Base-by-base conservation (phyloP, 2,329 filamentous ascomycete genomes). In the Pseudogymnoascus sp. region DNA sequence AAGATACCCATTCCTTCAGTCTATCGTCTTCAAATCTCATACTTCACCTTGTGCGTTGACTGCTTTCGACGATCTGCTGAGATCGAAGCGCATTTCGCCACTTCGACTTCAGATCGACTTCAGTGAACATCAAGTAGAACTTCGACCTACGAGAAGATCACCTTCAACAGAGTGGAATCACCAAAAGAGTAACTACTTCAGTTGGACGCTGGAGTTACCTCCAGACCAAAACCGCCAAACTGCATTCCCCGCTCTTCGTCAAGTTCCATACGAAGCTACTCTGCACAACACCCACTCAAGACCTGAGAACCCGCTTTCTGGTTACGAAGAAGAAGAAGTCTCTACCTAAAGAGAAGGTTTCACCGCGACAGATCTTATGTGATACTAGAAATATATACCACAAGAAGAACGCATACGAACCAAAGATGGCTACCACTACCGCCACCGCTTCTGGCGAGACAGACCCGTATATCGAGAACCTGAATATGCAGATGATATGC, bases 401-500 rank as follows among this genome's bases (percentile, higher is more conserved):
- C 56, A 67, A 77, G 60, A 77, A 74, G 68, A 70, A 40, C 59
- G 59, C 74, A 43, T 78, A 78, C 70, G 68, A 73, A 65, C 70
- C 75, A 69, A 80, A 80, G 68, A 83, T 83, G 66, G 72, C 75
- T 62, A 71, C 77, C 35, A 73, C 74, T 61, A 73, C 72, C 7
- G 38, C 66, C 31, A 46, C 63, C 14, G 70, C 67, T 59, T 63
- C 66, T 40, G 64, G 60, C 37, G 61, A 66, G 31, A 65, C 68
- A 35, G 69, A 72, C 46, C 64, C 64, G 67, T 71, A 69, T 63
- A 68, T 63, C 59, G 89, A 96, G 75, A 95, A 98, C 69, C 83
- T 98, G 64, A 96, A 91, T 75, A 89, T 91, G 72, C 86, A 88
- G 68, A 78, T 98, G 66, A 88, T 91, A 67, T 99, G 95, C 75